Evolutionary conservation across 768 basidiomycete genomes (phyloP).

Genomic region (Mrakia blollopis): DNA sequence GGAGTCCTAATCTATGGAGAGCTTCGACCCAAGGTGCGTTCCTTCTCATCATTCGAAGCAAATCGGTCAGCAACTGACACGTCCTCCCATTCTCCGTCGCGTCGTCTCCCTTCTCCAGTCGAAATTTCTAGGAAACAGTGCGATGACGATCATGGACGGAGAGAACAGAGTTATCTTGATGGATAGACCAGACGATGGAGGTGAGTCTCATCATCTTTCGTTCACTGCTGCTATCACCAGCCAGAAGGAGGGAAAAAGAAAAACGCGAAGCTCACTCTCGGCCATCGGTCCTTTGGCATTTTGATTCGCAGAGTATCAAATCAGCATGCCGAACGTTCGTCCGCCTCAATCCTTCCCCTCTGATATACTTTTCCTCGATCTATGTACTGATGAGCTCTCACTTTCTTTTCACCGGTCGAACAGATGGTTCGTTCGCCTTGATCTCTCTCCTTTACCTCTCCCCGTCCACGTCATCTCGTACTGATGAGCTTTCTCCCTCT

Average conservation of each 20-base stretch:
- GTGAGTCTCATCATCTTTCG: neutral
- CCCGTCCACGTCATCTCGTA: no score
- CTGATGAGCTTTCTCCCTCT: neutral
- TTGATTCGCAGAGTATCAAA: slow-evolving; percentile 57
- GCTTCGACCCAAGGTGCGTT: slow-evolving; percentile 67
- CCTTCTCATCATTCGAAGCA: neutral
- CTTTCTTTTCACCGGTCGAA: no score
- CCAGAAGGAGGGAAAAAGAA: neutral
- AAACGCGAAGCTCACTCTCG: neutral
- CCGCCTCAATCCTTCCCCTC: neutral
- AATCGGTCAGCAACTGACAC: neutral
- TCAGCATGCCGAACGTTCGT: slow-evolving; percentile 80
- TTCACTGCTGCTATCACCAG: neutral
- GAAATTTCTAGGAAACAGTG: slow-evolving; percentile 93
- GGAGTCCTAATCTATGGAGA: slow-evolving; percentile 83
- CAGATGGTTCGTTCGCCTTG: no score
- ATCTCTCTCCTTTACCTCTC: no score
- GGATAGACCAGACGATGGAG: slow-evolving; percentile 74
- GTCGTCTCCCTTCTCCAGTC: slow-evolving; percentile 45
- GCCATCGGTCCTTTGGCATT: slow-evolving; percentile 39
- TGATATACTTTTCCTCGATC: neutral
- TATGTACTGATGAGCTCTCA: neutral
- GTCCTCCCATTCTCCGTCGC: neutral
- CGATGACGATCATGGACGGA: slow-evolving; percentile 93
- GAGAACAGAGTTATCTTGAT: slow-evolving; percentile 82